Conservation (phyloP, 1,284 basidiomycete species). For the Agaricales sp. region DNA sequence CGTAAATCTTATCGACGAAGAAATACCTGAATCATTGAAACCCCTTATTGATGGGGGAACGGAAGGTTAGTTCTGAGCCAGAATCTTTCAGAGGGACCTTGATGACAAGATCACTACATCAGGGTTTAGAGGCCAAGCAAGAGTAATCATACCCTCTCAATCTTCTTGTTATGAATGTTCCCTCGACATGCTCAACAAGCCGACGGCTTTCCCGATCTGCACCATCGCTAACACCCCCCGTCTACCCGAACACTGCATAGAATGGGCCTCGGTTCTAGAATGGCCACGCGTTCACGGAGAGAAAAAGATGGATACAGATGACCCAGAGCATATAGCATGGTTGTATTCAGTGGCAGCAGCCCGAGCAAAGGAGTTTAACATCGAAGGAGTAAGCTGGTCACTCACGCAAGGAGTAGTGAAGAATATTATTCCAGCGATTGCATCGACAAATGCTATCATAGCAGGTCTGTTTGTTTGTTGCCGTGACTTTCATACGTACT, state of each 20-base stretch:
- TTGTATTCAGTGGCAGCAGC: slow-evolving; percentile 71
- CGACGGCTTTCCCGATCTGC: slow-evolving; percentile 95
- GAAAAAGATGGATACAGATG: slow-evolving; percentile 92
- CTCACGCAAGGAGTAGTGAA: slow-evolving; percentile 98
- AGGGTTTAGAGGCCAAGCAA: slow-evolving; percentile 98
- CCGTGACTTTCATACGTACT: background rate
- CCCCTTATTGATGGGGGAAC: slow-evolving; percentile 99
- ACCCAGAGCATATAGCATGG: slow-evolving; percentile 97
- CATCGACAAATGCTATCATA: slow-evolving; percentile 94
- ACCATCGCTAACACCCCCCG: slow-evolving; percentile 99
- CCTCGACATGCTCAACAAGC: slow-evolving; percentile 97
- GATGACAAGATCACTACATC: slow-evolving; percentile 96
- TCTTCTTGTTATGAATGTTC: slow-evolving; percentile 98
- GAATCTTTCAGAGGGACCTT: slow-evolving; percentile 63
- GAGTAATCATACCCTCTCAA: slow-evolving; percentile 93
- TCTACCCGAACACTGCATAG: slow-evolving; percentile 97
- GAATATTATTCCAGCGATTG: slow-evolving; percentile 98
- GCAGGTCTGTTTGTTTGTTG: slow-evolving; percentile 45
- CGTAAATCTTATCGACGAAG: slow-evolving; percentile 86
- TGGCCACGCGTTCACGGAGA: slow-evolving; percentile 95
- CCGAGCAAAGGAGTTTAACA: slow-evolving; percentile 89
- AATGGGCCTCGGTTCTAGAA: slow-evolving; percentile 99
- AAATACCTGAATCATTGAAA: slow-evolving; percentile 88
- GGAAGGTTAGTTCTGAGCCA: slow-evolving; percentile 56
- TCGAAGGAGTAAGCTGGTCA: slow-evolving; percentile 96